Evolutionary conservation across 2,329 filamentous ascomycete genomes (phyloP), one percentile per base, ranked within the genome.

Genomic region (Blastomyces gilchristii): DNA sequence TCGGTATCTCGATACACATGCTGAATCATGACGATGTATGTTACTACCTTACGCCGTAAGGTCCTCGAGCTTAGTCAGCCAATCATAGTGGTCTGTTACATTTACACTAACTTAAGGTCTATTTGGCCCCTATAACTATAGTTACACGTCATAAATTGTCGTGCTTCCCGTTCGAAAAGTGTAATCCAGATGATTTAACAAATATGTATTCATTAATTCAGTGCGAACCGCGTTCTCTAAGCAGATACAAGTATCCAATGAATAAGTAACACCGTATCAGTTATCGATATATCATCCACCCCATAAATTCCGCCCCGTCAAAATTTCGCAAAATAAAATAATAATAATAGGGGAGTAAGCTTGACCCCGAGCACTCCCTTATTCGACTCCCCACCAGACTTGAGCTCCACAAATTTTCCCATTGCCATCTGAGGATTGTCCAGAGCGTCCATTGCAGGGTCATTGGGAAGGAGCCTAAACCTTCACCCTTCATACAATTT

Each of bases 401-500:
- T 37, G 34, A 63, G 2, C 25, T 52, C 54, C 45, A 54, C 59
- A 41, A 53, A 31, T n/a, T 41, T 61, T n/a, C 49, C 57, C 64
- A 65, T 65, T 6, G 39, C 60, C 22, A 57, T 37, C 54, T 57
- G 54, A 16, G 34, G 5, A n/a, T 59, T 34, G 31, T 39, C 49
- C 8, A 34, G n/a, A 25, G 25, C 54, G 16, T 41, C 16, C 52
- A 57, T 22, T 1, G 28, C 22, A 50, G 45, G n/a, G 25, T 45
- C 58, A 16, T 16, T 57, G 8, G 58, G 60, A 11, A 67, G 31
- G 34, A 52, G n/a, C 14, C 52, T 50, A 66, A 71, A 72, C 22
- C 69, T 69, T 57, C 64, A 61, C 28, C 50, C 67, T 53, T 68
- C 64, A 64, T 71, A 72, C 52, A 71, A 43, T n/a, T 49, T 60